Base-by-base conservation (phyloP, 306 rosid species). In the Gynostemma pentaphyllum region DNA sequence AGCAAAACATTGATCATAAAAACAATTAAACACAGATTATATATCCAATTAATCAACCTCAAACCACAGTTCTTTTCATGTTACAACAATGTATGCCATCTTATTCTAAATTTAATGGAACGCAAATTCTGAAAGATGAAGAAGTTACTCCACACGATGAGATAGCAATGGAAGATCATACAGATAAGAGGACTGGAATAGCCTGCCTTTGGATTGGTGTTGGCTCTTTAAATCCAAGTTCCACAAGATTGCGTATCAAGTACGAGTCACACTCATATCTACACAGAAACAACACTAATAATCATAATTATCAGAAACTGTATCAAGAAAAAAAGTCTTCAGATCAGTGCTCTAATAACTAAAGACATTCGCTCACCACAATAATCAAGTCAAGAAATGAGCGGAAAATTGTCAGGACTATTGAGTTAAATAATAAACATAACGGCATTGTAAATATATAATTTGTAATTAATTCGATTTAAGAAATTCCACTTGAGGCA, bases 161-260 rank as follows among this genome's bases (percentile, higher is more conserved):
- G 66, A 57, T 37, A 68, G 68, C 52, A 41, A 67, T 9, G 68
- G 62, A 68, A 76, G 76, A 68, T 15, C 87, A 60, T 86, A 92
- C 99, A 22, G 84, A 82, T 76, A 88, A 72, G 55, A 92, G 95
- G 66, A 88, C 80, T 34, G 99, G 96, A 60, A 92, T 88, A 78
- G 99, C 90, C 94, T 92, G 99, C 80, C 85, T 80, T 81, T 92
- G 99, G 72, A 92, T 88, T 54, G 99, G 90, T 5, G 99, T 92
- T 46, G 94, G 96, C 53, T 92, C 96, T 70, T 63, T 79, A 70
- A 88, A 86, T 77, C 95, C 94, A 16, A 86, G 94, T 62, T 82
- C 85, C 28, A 74, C 82, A 51, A 92, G 74, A 74, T 92, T 92
- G 51, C 64, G 68, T 68, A 86, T 62, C 42, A 92, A 54, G 74